A percentile compares a stretch with the other conserved stretches of the same genome.
Conservation (phyloP, 164 flowering plant genomes). For the Chimonanthus praecox region DNA sequence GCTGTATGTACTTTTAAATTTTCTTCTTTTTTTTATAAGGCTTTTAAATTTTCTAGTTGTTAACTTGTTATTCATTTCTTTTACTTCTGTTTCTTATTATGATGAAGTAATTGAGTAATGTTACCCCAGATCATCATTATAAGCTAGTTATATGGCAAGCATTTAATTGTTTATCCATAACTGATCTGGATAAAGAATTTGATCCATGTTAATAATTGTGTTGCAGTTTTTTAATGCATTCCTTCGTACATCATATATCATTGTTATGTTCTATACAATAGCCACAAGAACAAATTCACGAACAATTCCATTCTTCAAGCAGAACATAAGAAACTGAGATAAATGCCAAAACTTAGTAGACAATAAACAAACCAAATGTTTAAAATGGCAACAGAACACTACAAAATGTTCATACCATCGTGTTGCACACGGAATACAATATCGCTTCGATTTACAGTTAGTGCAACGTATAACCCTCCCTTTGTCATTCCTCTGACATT, state of each 20-base stretch:
- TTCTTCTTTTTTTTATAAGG: too few relatives aligned
- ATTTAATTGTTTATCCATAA: too few relatives aligned
- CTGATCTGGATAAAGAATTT: background rate
- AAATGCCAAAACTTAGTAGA: background rate
- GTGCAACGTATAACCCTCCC: conserved; percentile 44
- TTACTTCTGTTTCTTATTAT: background rate
- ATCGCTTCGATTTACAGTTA: conserved; percentile 39
- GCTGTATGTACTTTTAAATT: background rate
- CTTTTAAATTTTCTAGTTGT: too few relatives aligned
- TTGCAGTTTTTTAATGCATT: background rate
- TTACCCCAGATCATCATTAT: background rate
- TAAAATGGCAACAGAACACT: background rate
- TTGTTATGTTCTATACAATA: too few relatives aligned
- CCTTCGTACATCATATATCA: too few relatives aligned
- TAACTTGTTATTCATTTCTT: background rate
- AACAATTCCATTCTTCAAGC: too few relatives aligned
- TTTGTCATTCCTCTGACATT: conserved; percentile 59
- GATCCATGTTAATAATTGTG: background rate
- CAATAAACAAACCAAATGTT: background rate
- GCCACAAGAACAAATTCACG: too few relatives aligned
- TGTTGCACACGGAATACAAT: conserved; percentile 32
- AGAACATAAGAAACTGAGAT: too few relatives aligned
- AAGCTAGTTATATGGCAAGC: background rate
- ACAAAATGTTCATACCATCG: conserved; percentile 27
- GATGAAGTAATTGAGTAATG: background rate